Evolutionary conservation across 106 monocot genomes (phyloP).

Genomic region (Allium fistulosum): DNA sequence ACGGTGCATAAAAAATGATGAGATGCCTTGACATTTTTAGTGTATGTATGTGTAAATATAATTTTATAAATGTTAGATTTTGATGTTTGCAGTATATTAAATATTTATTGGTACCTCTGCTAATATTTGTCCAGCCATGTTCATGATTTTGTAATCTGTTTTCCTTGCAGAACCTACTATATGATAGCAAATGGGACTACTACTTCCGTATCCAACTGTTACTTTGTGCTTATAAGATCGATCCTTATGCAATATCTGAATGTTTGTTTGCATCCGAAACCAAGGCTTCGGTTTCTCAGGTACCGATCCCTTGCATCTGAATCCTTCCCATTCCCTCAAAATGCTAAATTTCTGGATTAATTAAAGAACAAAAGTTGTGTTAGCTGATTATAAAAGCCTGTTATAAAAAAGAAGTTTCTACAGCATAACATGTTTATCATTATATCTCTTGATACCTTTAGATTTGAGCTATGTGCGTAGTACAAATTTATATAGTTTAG

Average conservation of each 20-base stretch:
- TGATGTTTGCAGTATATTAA: too few species aligned
- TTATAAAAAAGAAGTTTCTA: conserved; percentile 1
- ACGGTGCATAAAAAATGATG: too few species aligned
- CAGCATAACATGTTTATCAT: background rate
- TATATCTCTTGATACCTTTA: too few species aligned
- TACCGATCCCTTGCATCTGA: background rate
- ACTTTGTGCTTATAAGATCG: background rate
- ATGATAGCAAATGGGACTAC: conserved; percentile 4
- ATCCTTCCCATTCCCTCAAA: background rate
- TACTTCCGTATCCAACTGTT: background rate
- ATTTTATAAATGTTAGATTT: too few species aligned
- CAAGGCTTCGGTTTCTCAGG: conserved; percentile 10
- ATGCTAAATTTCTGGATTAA: conserved; percentile 1
- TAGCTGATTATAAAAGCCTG: background rate
- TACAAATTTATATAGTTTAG: too few species aligned
- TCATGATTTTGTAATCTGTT: conserved; percentile 16
- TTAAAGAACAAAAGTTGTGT: background rate
- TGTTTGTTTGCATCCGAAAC: conserved; percentile 17
- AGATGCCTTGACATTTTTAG: too few species aligned
- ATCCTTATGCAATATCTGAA: conserved; percentile 2
- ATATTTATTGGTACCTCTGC: conserved; percentile 11
- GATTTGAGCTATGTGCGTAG: too few species aligned
- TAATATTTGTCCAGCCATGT: conserved; percentile 11
- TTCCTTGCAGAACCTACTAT: conserved; percentile 8
- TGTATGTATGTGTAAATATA: too few species aligned